A percentile compares a stretch with the other conserved stretches of the same genome.
Evolutionary conservation across 305 asterid genomes (phyloP).

Genomic region (Fraxinus angustifolia): DNA sequence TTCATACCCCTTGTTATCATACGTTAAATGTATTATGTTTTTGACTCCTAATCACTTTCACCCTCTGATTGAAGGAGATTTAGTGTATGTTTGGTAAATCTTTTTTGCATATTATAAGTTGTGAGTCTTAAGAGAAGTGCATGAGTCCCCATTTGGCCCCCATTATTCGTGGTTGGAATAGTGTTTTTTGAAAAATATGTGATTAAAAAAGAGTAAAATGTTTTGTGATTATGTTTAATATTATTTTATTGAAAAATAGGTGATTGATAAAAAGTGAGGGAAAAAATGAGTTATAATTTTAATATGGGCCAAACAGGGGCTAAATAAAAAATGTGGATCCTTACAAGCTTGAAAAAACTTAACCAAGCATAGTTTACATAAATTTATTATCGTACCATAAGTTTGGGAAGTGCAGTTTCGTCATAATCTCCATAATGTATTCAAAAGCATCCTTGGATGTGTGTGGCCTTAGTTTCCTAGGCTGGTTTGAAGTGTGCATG

Average conservation of each 20-base stretch:
- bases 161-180: too few species aligned
- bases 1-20: neutral
- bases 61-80: neutral
- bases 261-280: too few species aligned
- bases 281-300: too few species aligned
- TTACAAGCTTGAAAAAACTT: neutral
- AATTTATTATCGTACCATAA: neutral
- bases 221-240: too few species aligned
- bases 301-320: too few species aligned
- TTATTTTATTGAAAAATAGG: too few species aligned
- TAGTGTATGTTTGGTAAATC: too few species aligned
- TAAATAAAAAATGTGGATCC: neutral
- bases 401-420: neutral
- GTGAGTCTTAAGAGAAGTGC: neutral
- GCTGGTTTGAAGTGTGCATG: slow-evolving; percentile 1
- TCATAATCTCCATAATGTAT: neutral
- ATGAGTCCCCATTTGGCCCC: too few species aligned
- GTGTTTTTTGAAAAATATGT: too few species aligned
- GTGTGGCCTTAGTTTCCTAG: neutral
- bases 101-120: neutral
- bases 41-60: neutral
- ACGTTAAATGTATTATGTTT: neutral
- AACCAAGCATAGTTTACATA: neutral
- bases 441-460: neutral
- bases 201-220: too few species aligned